A percentile compares a stretch with the other conserved stretches of the same genome.
These are phyloP conservation scores for Penicillium sp. DNA, from an alignment of 2,329 filamentous ascomycete genomes.

Conservation along the genomic window DNA sequence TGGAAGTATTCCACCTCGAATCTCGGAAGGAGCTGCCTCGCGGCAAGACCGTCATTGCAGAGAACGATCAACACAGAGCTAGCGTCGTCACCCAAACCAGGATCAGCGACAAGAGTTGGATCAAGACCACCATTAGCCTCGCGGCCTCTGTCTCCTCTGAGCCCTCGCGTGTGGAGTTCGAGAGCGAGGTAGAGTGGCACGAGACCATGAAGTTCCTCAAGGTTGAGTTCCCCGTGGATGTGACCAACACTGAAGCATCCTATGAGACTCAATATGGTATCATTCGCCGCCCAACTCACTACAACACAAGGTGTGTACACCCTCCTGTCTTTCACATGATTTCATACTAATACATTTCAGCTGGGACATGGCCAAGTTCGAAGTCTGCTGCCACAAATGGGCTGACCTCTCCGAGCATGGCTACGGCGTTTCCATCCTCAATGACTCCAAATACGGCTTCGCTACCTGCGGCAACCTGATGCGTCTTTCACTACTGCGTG, in stretches of 20 bases:
- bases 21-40: conserved; percentile 71
- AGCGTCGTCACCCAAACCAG: conserved; percentile 77
- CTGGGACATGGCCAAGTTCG: conserved; percentile 97
- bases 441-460: conserved; percentile 95
- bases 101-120: conserved; percentile 80
- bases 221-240: conserved; percentile 92
- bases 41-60: conserved; percentile 64
- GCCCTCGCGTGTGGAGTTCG: conserved; percentile 68
- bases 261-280: conserved; percentile 96
- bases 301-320: conserved; percentile 70
- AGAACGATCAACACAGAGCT: conserved; percentile 67
- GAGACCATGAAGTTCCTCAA: conserved; percentile 98
- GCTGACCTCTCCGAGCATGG: conserved; percentile 82
- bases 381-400: conserved; percentile 93
- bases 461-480: conserved; percentile 84
- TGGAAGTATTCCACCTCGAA: conserved; percentile 91
- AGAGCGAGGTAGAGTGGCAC: conserved; percentile 89
- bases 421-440: conserved; percentile 87
- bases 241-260: conserved; percentile 83
- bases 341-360: conserved; percentile 35
- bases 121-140: conserved; percentile 80
- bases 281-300: conserved; percentile 84
- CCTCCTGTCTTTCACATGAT: not conserved
- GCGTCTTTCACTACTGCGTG: conserved; percentile 78
- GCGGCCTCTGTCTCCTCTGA: conserved; percentile 61